Percentiles rank a stretch among this genome's conserved stretches.
Conservation (phyloP, 2,329 filamentous ascomycete species). For the Diaporthe velutina region DNA sequence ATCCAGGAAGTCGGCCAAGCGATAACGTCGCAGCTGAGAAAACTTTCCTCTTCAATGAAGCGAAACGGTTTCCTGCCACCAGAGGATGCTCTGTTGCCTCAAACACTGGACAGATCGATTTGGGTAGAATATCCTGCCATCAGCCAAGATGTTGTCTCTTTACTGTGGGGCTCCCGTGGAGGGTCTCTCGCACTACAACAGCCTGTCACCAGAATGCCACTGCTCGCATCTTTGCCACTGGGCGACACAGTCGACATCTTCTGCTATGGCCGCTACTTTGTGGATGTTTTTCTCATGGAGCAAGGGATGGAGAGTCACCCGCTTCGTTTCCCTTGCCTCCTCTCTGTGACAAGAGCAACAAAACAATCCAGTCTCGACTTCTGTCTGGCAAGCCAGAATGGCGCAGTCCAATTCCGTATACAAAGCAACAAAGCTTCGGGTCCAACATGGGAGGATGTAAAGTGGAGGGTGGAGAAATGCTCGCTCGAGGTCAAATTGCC, state of each 20-base stretch:
- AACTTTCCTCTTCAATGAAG: constrained; percentile 85
- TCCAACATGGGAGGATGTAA: constrained; percentile 84
- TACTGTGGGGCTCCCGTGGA: constrained; percentile 74
- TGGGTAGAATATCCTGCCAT: constrained; percentile 85
- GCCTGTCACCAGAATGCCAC: constrained; percentile 61
- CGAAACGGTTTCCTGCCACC: constrained; percentile 83
- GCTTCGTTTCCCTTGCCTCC: constrained; percentile 78
- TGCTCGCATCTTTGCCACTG: constrained; percentile 79
- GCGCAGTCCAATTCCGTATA: constrained; percentile 80
- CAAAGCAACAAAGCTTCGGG: constrained; percentile 76
- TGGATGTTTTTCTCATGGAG: constrained; percentile 81
- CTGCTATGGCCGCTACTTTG: constrained; percentile 83
- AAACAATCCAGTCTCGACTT: constrained; percentile 79
- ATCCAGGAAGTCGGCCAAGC: constrained; percentile 66
- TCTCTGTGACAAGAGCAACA: constrained; percentile 80
- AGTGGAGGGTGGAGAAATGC: constrained; percentile 79
- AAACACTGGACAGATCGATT: constrained; percentile 83
- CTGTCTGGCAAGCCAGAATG: constrained; percentile 83
- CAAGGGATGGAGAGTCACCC: constrained; percentile 76
- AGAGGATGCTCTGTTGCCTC: constrained; percentile 76
- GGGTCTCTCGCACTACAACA: constrained; percentile 63
- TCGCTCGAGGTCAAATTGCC: constrained; percentile 79
- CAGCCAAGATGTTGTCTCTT: constrained; percentile 77
- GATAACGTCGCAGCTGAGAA: constrained; percentile 75
- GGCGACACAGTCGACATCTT: constrained; percentile 82